Percentiles rank a stretch among this genome's conserved stretches.
phyloP scores from a whole-genome alignment of 495 filamentous ascomycete species.

The Apodospora peruviana region DNA sequence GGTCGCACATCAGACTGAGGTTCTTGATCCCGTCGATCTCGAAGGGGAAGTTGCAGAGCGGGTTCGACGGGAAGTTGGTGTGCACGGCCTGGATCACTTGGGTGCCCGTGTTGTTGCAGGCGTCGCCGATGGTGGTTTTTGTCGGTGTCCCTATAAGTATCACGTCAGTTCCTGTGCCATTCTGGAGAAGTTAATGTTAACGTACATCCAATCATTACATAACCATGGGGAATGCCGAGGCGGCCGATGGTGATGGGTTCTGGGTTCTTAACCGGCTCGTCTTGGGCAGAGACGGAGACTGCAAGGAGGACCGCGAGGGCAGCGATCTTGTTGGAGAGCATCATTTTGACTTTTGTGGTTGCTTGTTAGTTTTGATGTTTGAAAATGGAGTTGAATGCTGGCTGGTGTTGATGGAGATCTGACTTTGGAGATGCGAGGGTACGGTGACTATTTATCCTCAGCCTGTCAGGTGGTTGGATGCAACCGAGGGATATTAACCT shows the following conservation, averaged over 20 bases:
- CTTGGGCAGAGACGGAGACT: neutral
- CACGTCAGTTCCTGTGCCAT: neutral
- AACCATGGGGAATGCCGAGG: neutral
- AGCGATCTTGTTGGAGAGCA: neutral
- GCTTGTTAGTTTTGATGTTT: no score
- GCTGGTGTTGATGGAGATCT: no score
- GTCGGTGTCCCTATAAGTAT: constrained; percentile 1
- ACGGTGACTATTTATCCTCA: no score
- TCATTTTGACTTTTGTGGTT: no score
- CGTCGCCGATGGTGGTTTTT: neutral
- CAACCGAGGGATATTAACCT: no score
- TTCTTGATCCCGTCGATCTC: neutral
- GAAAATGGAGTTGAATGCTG: no score
- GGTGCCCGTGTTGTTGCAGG: neutral
- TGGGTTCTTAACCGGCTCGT: neutral
- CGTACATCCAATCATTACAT: constrained; percentile 3
- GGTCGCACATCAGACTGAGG: neutral
- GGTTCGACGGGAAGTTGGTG: neutral
- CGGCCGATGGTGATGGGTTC: constrained; percentile 7
- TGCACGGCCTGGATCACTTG: constrained; percentile 3
- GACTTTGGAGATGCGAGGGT: no score
- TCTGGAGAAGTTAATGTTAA: neutral
- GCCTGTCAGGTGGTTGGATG: no score
- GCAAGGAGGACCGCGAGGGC: neutral
- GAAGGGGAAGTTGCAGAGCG: constrained; percentile 1